A percentile compares a stretch with the other conserved stretches of the same genome.
phyloP scores from a whole-genome alignment of 2,329 filamentous ascomycete species.

The Cladosporium velox region DNA sequence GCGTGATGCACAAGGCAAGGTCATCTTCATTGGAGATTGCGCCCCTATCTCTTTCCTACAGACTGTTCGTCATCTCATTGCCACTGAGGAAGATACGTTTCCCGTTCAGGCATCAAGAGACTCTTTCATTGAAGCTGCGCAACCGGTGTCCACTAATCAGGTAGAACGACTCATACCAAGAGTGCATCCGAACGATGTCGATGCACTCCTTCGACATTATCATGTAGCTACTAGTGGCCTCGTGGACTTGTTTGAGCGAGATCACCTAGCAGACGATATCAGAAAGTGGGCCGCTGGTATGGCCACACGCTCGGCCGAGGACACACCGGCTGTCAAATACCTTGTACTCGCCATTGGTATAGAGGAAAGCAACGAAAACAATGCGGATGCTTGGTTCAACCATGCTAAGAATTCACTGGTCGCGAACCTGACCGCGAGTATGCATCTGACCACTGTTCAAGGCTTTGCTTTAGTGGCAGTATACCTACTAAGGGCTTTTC shows the following conservation, averaged over 20 bases:
- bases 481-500: constrained; percentile 54
- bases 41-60: constrained; percentile 56
- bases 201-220: constrained; percentile 46
- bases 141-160: constrained; percentile 22
- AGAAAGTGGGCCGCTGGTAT: constrained; percentile 31
- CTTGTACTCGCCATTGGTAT: constrained; percentile 54
- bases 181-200: constrained; percentile 44
- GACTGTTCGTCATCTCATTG: constrained; percentile 54
- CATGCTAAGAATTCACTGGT: constrained; percentile 49
- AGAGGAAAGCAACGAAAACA: constrained; percentile 45
- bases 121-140: constrained; percentile 29
- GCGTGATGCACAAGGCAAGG: constrained; percentile 55
- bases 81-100: constrained; percentile 44
- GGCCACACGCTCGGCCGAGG: constrained; percentile 37
- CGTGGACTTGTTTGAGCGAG: constrained; percentile 51
- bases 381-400: constrained; percentile 51
- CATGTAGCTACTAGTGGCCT: constrained; percentile 51
- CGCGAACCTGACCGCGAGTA: constrained; percentile 50
- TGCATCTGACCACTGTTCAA: constrained; percentile 54
- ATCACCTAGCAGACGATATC: constrained; percentile 35
- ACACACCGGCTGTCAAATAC: constrained; percentile 52
- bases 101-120: constrained; percentile 26
- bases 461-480: constrained; percentile 55
- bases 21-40: constrained; percentile 58
- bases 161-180: constrained; percentile 34